phyloP scores from a whole-genome alignment of 257 asterid genomes.

The Orobanche coerulescens region DNA sequence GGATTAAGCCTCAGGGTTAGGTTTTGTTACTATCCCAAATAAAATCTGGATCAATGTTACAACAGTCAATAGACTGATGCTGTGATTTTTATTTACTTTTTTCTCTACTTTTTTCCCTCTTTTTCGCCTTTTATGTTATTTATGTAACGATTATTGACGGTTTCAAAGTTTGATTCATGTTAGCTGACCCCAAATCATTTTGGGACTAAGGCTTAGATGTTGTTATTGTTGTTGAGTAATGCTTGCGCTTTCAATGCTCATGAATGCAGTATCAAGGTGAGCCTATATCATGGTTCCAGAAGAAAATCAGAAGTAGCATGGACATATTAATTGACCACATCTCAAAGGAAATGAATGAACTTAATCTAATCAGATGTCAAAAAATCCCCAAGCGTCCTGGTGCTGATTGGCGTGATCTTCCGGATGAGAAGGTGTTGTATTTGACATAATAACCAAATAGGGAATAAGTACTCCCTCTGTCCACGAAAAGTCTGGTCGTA shows the following conservation, averaged over 20 bases:
- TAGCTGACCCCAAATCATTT: no score
- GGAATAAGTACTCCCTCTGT: no score
- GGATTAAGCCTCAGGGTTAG: not conserved
- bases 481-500: no score
- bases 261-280: conserved; percentile 62
- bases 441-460: conserved; percentile 3
- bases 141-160: no score
- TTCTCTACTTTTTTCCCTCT: not conserved
- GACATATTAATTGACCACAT: conserved; percentile 58
- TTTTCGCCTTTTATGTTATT: no score
- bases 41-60: not conserved
- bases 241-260: conserved; percentile 13
- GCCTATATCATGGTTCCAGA: conserved; percentile 86
- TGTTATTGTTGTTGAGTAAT: conserved; percentile 6
- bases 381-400: conserved; percentile 84
- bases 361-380: conserved; percentile 75
- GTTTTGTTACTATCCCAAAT: not conserved
- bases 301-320: conserved; percentile 60
- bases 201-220: no score
- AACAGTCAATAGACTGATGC: not conserved
- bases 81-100: not conserved
- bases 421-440: conserved; percentile 80
- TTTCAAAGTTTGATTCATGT: no score
- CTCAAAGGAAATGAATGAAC: conserved; percentile 86
- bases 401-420: conserved; percentile 92